Evolutionary conservation across 2,329 filamentous ascomycete genomes (phyloP), one percentile per base, ranked within the genome.

Genomic region (Cryphonectria japonica): DNA sequence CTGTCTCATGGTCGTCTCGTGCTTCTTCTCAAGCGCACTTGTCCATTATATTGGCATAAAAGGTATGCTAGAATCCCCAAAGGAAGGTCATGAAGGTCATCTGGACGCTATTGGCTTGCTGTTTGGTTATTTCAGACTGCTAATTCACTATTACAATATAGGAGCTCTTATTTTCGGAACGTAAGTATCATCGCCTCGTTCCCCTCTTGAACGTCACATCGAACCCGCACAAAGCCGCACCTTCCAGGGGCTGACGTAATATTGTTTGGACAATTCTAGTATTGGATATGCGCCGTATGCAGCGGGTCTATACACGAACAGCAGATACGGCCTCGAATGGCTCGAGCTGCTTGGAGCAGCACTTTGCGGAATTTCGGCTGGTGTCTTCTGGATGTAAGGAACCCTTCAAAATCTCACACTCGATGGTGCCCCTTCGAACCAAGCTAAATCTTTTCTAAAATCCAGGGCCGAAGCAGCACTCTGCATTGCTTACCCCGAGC

Each of bases 251-350:
- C 60, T 41, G 22, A 37, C 34, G n/a, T 39, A 13, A 32, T 52
- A 22, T 37, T 59, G 13, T 52, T 13, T n/a, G 29, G 19, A 37
- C 19, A 19, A 32, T 11, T 63, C 60, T 39, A 85, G 83, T 0
- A 80, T 92, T 60, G 92, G 92, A 0, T 94, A 91, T 74, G 89
- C 91, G 2, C 91, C 90, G 0, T 94, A 87, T 73, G 90, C 91
- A 0, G 92, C 91, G 0, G 91, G 90, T 0, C 80, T 93, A 0
- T 93, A 93, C 78, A 88, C 86, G 3, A 92, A 93, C 79, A 93
- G 93, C 76, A 85, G 91, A 0, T 93, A 86, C 75, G 90, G 89
- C 1, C 88, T 81, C 0, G 86, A 90, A 74, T 94, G 92, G 92
- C 85, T 93, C 13, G 85, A 90, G 0, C 83, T 93, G 0, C 79